A percentile compares a stretch with the other conserved stretches of the same genome.
These are phyloP conservation scores for Flaveria trinervia DNA, from an alignment of 129 eudicot genomes.

Conservation along the genomic window DNA sequence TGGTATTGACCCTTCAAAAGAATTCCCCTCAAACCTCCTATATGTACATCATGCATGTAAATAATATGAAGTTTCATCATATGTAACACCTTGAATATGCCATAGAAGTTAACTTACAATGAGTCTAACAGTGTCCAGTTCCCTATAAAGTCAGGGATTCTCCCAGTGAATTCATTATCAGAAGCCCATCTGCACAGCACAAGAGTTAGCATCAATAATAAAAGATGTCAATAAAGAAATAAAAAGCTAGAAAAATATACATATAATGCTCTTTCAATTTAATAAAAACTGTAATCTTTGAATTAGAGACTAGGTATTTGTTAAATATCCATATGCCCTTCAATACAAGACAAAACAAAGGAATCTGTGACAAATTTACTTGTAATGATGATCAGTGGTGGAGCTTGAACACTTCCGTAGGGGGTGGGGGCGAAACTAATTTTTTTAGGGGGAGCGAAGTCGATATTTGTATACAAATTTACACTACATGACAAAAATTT, in stretches of 20 bases:
- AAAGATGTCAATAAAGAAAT: conserved; percentile 3
- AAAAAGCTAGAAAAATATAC: not conserved
- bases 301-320: not conserved
- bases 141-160: conserved; percentile 75
- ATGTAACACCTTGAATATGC: not conserved
- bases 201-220: not conserved
- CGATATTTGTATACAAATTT: no score
- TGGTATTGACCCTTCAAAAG: conserved; percentile 86
- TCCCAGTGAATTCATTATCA: conserved; percentile 62
- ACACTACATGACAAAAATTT: no score
- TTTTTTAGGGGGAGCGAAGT: no score
- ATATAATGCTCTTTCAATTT: not conserved
- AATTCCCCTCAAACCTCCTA: conserved; percentile 83
- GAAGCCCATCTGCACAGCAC: conserved; percentile 60
- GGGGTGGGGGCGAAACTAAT: no score
- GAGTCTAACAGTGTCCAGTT: conserved; percentile 52
- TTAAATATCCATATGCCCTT: not conserved
- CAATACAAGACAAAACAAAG: not conserved
- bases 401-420: no score
- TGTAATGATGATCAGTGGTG: not conserved
- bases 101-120: conserved; percentile 40
- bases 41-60: conserved; percentile 17
- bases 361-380: not conserved
- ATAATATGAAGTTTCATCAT: not conserved
- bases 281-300: not conserved